A percentile compares a stretch with the other conserved stretches of the same genome.
Conservation (phyloP, 306 rosid species). For the Cucumis melo region DNA sequence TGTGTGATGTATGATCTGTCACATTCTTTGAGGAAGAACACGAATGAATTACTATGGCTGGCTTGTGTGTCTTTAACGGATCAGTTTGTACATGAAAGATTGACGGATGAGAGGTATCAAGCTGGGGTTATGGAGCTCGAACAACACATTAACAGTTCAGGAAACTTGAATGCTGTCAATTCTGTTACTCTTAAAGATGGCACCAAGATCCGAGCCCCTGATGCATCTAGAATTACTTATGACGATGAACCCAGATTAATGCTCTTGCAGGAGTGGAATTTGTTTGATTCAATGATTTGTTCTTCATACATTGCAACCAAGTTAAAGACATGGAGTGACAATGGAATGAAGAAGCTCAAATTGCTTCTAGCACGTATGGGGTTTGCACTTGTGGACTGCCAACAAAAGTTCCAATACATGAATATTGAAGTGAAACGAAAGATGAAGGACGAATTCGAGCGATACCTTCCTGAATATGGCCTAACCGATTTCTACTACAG, state of each 20-base stretch:
- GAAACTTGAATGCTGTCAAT: constrained; percentile 65
- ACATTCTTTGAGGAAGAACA: constrained; percentile 65
- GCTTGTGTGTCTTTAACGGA: constrained; percentile 83
- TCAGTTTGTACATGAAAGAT: constrained; percentile 79
- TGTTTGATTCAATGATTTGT: constrained; percentile 86
- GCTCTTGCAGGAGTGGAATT: constrained; percentile 85
- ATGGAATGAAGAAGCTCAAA: constrained; percentile 79
- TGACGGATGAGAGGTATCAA: constrained; percentile 80
- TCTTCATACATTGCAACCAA: constrained; percentile 78
- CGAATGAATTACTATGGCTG: constrained; percentile 77
- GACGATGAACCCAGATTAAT: constrained; percentile 93
- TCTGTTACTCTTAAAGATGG: constrained; percentile 76
- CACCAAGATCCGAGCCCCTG: constrained; percentile 67
- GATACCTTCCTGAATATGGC: constrained; percentile 72
- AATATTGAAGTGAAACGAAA: constrained; percentile 71
- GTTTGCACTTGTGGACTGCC: constrained; percentile 83
- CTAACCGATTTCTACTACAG: constrained; percentile 80
- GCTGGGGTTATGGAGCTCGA: constrained; percentile 94
- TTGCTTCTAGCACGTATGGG: constrained; percentile 92
- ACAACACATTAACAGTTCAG: constrained; percentile 69
- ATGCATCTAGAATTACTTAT: constrained; percentile 47
- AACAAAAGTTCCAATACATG: constrained; percentile 89
- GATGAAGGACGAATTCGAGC: constrained; percentile 73
- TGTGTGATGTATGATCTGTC: constrained; percentile 91
- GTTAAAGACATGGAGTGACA: constrained; percentile 94